A percentile compares a stretch with the other conserved stretches of the same genome.
phyloP scores from a whole-genome alignment of 495 filamentous ascomycete species.

The Cercophora newfieldiana region DNA sequence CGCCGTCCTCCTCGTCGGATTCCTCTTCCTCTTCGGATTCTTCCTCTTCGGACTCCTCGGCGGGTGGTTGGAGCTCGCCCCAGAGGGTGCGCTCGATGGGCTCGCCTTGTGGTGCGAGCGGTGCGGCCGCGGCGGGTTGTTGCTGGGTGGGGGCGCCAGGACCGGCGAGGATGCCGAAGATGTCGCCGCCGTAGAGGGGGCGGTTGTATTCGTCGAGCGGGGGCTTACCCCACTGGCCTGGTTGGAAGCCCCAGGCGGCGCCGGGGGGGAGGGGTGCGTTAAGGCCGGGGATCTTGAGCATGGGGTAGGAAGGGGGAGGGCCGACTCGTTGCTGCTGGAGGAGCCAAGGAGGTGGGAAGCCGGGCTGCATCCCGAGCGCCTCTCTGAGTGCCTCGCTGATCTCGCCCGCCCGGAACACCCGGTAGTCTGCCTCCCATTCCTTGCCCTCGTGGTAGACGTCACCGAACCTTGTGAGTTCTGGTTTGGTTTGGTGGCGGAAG shows the following conservation, averaged over 20 bases:
- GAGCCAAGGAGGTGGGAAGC: constrained; percentile 93
- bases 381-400: constrained; percentile 88
- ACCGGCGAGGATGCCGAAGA: constrained; percentile 70
- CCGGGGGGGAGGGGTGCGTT: constrained; percentile 95
- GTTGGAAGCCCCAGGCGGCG: constrained; percentile 92
- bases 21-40: constrained; percentile 70
- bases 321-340: constrained; percentile 95
- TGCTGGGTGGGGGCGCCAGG: constrained; percentile 38
- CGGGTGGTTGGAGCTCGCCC: constrained; percentile 88
- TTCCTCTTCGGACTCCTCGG: constrained; percentile 79
- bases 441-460: constrained; percentile 99
- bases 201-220: constrained; percentile 89
- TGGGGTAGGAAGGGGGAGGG: constrained; percentile 89
- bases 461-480: constrained; percentile 87
- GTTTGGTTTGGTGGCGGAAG: constrained; percentile 95
- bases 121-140: constrained; percentile 36
- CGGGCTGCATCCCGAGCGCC: constrained; percentile 90
- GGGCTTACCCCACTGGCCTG: constrained; percentile 94
- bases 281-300: constrained; percentile 87
- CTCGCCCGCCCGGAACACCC: constrained; percentile 86
- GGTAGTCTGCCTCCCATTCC: constrained; percentile 93
- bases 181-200: constrained; percentile 89
- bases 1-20: constrained; percentile 64
- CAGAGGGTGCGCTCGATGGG: constrained; percentile 86
- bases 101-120: constrained; percentile 59